phyloP scores from a whole-genome alignment of 805 yeast species.

The Saturnispora silvae region DNA sequence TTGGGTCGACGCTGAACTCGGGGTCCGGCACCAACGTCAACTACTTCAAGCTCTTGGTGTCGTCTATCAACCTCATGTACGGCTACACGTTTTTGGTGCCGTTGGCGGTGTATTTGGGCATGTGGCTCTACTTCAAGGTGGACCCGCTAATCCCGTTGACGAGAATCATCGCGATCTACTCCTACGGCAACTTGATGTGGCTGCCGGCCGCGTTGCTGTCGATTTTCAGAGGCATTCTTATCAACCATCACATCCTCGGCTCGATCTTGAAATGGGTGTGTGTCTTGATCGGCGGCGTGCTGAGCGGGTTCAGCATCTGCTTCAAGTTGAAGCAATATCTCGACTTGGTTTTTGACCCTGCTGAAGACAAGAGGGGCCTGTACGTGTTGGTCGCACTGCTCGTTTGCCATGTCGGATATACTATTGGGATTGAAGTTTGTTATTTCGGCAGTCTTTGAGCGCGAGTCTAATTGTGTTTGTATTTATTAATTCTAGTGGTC shows the following conservation, averaged over 20 bases:
- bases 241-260: conserved; percentile 34
- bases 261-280: conserved; percentile 50
- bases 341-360: conserved; percentile 27
- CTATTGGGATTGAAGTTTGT: conserved; percentile 53
- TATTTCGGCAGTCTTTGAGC: conserved; percentile 36
- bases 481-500: too few relatives aligned
- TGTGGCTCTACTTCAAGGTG: conserved; percentile 46
- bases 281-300: conserved; percentile 46
- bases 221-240: conserved; percentile 45
- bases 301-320: conserved; percentile 49
- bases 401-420: conserved; percentile 44
- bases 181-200: conserved; percentile 80
- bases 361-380: conserved; percentile 29
- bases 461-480: too few relatives aligned
- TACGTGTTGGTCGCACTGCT: conserved; percentile 30
- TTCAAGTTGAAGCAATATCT: conserved; percentile 35
- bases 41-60: conserved; percentile 54
- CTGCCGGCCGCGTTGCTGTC: conserved; percentile 64
- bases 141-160: conserved; percentile 37
- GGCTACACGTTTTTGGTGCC: conserved; percentile 71
- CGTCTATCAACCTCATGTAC: conserved; percentile 60
- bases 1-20: conserved; percentile 40
- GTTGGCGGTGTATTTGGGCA: conserved; percentile 35
- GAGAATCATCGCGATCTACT: conserved; percentile 63
- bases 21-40: conserved; percentile 30